Evolutionary conservation across 805 yeast species (phyloP).

Genomic region (Brettanomyces naardenensis): DNA sequence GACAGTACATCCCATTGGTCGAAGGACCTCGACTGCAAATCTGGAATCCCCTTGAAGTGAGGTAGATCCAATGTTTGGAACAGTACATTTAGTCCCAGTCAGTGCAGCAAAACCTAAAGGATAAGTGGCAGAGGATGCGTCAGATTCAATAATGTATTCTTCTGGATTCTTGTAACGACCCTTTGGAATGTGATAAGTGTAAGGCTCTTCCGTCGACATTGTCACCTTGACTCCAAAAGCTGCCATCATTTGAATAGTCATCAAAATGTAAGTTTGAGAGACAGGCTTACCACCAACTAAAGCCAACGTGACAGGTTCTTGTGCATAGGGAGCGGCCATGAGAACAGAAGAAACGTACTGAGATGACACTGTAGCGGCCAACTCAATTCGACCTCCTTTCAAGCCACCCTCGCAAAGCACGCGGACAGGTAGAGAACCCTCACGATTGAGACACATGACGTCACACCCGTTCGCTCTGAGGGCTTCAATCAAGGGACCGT

Average conservation of each 20-base stretch:
- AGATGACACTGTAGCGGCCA: slow-evolving; percentile 94
- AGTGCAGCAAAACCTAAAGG: slow-evolving; percentile 97
- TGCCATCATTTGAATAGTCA: slow-evolving; percentile 95
- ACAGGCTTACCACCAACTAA: slow-evolving; percentile 96
- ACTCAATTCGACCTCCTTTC: slow-evolving; percentile 85
- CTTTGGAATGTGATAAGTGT: slow-evolving; percentile 86
- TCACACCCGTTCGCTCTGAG: slow-evolving; percentile 70
- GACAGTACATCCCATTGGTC: slow-evolving; percentile 93
- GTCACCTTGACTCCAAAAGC: slow-evolving; percentile 77
- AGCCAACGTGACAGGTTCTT: slow-evolving; percentile 76
- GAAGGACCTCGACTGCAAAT: slow-evolving; percentile 87
- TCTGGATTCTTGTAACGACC: slow-evolving; percentile 75
- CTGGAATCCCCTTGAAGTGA: slow-evolving; percentile 97
- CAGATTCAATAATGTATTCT: slow-evolving; percentile 88
- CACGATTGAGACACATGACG: slow-evolving; percentile 60
- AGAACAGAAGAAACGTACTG: slow-evolving; percentile 94
- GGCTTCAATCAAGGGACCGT: slow-evolving; percentile 93
- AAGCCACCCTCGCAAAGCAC: slow-evolving; percentile 55
- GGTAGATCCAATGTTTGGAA: slow-evolving; percentile 87
- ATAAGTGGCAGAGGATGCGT: slow-evolving; percentile 96
- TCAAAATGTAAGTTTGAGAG: slow-evolving; percentile 90
- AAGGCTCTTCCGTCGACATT: slow-evolving; percentile 58
- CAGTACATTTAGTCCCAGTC: slow-evolving; percentile 86
- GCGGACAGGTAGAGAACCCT: slow-evolving; percentile 81
- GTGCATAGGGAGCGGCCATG: slow-evolving; percentile 97